Evolutionary conservation across 2,329 filamentous ascomycete genomes (phyloP).

Genomic region (Myriosclerotinia curreyana): DNA sequence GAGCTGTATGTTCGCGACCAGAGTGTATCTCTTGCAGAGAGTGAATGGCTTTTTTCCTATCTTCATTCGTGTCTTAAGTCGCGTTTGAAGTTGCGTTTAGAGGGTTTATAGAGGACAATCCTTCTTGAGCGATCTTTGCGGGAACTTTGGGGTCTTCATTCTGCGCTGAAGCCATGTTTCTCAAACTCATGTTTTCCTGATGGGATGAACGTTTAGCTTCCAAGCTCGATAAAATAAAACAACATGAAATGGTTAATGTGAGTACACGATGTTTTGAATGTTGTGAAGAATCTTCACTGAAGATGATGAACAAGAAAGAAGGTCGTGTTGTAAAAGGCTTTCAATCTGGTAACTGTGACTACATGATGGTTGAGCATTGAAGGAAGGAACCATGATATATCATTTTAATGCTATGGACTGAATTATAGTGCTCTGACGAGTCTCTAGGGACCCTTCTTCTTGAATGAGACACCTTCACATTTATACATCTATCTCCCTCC

Average conservation of each 20-base stretch:
- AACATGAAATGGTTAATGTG: neutral
- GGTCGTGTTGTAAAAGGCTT: neutral
- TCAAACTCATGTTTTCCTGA: neutral
- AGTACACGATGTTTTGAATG: neutral
- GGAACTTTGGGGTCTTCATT: too few species aligned
- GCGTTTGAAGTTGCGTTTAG: too few species aligned
- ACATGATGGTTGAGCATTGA: neutral
- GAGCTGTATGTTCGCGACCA: too few species aligned
- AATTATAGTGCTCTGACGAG: neutral
- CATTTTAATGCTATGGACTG: neutral
- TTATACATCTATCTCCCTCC: too few species aligned
- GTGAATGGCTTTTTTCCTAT: too few species aligned
- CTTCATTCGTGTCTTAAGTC: too few species aligned
- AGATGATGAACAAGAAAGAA: neutral
- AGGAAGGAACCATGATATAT: constrained; percentile 3
- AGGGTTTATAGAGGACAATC: too few species aligned
- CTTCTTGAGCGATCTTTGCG: too few species aligned
- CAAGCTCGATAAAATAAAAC: neutral
- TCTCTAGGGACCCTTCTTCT: too few species aligned
- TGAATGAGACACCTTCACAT: neutral
- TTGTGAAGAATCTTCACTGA: too few species aligned
- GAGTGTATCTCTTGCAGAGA: too few species aligned
- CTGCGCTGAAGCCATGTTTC: too few species aligned
- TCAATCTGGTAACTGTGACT: neutral
- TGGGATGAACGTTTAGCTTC: neutral